These are phyloP conservation scores for Pholiota conissans DNA, from an alignment of 768 basidiomycete genomes.

Conservation along the genomic window DNA sequence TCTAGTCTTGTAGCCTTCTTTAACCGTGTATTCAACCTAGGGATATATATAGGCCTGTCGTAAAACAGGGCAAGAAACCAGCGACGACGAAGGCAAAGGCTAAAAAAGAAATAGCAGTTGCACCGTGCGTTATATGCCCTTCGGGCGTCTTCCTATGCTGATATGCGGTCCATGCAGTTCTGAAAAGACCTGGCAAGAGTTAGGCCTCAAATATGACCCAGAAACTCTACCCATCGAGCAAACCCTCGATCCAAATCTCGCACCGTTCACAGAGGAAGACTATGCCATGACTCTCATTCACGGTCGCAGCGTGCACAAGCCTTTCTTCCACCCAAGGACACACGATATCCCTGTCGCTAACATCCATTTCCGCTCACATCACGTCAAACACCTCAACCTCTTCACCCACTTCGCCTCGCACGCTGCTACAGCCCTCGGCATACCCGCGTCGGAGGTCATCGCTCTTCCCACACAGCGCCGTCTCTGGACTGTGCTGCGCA, in stretches of 20 bases:
- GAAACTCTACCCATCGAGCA: slow-evolving; percentile 19
- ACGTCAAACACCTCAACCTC: slow-evolving; percentile 64
- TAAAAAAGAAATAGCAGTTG: neutral
- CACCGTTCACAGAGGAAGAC: slow-evolving; percentile 36
- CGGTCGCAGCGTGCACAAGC: slow-evolving; percentile 56
- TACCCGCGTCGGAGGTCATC: slow-evolving; percentile 68
- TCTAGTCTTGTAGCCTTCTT: no score
- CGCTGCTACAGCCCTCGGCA: slow-evolving; percentile 81
- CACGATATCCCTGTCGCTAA: slow-evolving; percentile 77
- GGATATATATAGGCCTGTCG: neutral
- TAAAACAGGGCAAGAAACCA: neutral
- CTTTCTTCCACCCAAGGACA: slow-evolving; percentile 58
- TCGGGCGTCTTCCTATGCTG: neutral
- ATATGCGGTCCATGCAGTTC: neutral
- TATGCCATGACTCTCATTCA: slow-evolving; percentile 60
- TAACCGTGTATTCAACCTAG: no score
- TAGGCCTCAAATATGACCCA: slow-evolving; percentile 24
- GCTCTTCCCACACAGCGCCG: slow-evolving; percentile 72
- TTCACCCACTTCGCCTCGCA: slow-evolving; percentile 85
- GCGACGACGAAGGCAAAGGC: neutral
- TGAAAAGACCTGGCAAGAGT: slow-evolving; percentile 4
- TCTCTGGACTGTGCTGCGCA: slow-evolving; percentile 83
- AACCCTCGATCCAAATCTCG: slow-evolving; percentile 14
- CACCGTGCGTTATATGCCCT: neutral
- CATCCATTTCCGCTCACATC: slow-evolving; percentile 82